Percentiles rank a stretch among this genome's conserved stretches.
phyloP scores from a whole-genome alignment of 805 yeast genomes.

The Saccharomycopsis malanga region DNA sequence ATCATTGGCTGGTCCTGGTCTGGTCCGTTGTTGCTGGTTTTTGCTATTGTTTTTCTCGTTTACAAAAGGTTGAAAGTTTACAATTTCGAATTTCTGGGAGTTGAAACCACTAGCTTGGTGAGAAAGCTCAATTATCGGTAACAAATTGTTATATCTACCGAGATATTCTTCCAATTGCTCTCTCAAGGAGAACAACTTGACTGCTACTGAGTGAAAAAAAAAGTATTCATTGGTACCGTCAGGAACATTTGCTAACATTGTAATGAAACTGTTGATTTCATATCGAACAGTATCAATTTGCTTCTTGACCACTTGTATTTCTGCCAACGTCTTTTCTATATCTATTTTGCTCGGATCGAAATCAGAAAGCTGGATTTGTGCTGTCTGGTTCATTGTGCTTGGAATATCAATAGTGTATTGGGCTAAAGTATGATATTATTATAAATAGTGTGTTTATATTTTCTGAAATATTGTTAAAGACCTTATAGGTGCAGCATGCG shows the following conservation, averaged over 20 bases:
- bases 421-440: too few relatives aligned
- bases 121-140: conserved; percentile 49
- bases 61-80: not conserved
- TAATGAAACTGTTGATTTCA: conserved; percentile 17
- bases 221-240: conserved; percentile 9
- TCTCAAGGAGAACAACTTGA: conserved; percentile 17
- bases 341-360: conserved; percentile 15
- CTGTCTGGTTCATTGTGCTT: conserved; percentile 7
- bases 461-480: too few relatives aligned
- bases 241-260: conserved; percentile 13
- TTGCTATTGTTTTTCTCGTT: not conserved
- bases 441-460: too few relatives aligned
- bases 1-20: not conserved
- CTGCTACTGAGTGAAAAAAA: conserved; percentile 13
- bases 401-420: not conserved
- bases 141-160: conserved; percentile 46
- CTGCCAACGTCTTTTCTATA: conserved; percentile 8
- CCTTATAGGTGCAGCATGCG: too few relatives aligned
- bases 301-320: conserved; percentile 11
- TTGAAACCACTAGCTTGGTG: conserved; percentile 20
- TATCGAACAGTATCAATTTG: conserved; percentile 19
- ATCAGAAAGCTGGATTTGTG: conserved; percentile 7
- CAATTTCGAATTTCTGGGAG: not conserved
- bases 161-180: conserved; percentile 11
- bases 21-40: not conserved